Evolutionary conservation across 257 asterid genomes (phyloP), one percentile per base, ranked within the genome.

Genomic region (Leptodermis oblonga): DNA sequence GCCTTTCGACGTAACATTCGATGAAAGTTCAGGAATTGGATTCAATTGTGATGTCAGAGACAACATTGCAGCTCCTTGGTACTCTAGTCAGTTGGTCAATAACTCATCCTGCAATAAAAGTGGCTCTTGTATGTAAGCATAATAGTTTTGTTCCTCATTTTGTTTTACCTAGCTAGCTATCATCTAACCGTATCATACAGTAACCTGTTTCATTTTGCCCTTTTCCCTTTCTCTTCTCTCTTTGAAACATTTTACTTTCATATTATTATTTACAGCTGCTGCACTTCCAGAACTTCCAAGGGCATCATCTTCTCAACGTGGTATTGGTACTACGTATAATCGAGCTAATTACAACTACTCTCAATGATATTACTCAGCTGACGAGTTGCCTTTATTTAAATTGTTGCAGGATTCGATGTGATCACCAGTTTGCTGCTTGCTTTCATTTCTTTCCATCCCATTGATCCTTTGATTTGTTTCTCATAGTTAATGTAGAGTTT

Each of bases 41-140:
- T 51, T 79, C 71, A 68, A 59, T 68, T 79, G 83, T 25, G 72
- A 79, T 43, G 74, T 79, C 51, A 69, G 75, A 13, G 76, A 79
- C 23, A 72, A 72, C 22, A 46, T 64, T 67, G 73, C 39, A 34
- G 83, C 81, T 28, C 73, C 73, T 72, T 79, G 83, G 81, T 62
- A 69, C 43, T 56, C 66, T 34, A 41, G 36, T 42, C 51, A 61
- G 70, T 36, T 37, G 20, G 42, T 43, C 66, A 34, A 68, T 51
- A 59, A 56, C 56, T 69, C 80, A 51, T 37, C 75, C 76, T 75
- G 81, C 71, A 75, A 72, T 39, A 75, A 23, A 34, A 75, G 76
- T 69, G 68, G 53, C 73, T 15, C 52, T 30, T 31, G 53, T 70
- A 30, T 17, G 70, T n/a, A 36, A 22, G 23, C 25, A 4, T 12